A percentile compares a stretch with the other conserved stretches of the same genome.
phyloP scores from a whole-genome alignment of 768 basidiomycete genomes.

The Suillus luteus region DNA sequence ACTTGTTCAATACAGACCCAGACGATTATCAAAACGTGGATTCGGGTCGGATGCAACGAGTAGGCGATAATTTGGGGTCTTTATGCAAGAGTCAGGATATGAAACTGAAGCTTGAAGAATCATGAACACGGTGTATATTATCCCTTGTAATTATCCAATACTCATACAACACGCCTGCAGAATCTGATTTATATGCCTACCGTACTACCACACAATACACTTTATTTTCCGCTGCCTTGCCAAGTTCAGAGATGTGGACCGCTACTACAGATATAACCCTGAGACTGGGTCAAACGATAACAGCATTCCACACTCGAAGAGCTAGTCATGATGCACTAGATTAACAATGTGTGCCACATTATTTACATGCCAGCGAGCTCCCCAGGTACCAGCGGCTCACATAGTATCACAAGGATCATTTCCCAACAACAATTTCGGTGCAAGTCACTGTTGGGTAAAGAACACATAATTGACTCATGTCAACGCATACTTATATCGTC shows the following conservation, averaged over 20 bases:
- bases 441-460: not conserved
- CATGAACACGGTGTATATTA: conserved; percentile 25
- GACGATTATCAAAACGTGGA: conserved; percentile 20
- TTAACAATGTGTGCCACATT: not conserved
- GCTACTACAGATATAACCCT: not conserved
- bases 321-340: not conserved
- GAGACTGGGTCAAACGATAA: not conserved
- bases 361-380: not conserved
- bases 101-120: conserved; percentile 5
- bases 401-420: no score
- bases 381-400: no score
- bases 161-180: conserved; percentile 4
- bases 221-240: not conserved
- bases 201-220: not conserved
- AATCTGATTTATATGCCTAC: conserved; percentile 3
- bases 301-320: not conserved
- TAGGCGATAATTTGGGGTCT: conserved; percentile 76
- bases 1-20: conserved; percentile 3
- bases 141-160: conserved; percentile 8
- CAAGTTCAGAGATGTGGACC: not conserved
- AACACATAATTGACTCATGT: not conserved
- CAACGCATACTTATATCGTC: not conserved
- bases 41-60: conserved; percentile 61
- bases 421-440: not conserved
- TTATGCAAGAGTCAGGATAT: conserved; percentile 48